Evolutionary conservation across 1,139 yeast species (phyloP), one percentile per base, ranked within the genome.

Genomic region (Kazachstania sp.): DNA sequence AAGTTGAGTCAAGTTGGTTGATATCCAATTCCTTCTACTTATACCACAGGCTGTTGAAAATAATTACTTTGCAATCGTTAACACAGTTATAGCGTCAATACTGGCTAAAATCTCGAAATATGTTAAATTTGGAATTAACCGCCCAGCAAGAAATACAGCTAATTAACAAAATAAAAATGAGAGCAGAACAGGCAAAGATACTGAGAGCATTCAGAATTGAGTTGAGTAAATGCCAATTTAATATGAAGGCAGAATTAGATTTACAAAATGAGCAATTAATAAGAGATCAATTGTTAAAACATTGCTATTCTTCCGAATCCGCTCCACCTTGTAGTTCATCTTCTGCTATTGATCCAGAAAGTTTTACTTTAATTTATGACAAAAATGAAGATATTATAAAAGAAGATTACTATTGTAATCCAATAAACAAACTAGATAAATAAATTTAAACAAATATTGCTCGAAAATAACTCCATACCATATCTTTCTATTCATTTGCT

Each of bases 301-400:
- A n/a, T 28, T 23, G 20, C 3, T 29, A 29, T 15, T 9, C n/a
- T 12, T 6, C 42, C 2, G 35, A 39, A 2, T 18, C n/a, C 11
- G 42, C 35, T n/a, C 42, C 42, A 18, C 42, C 42, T 18, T 39
- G 42, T 28, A 39, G 42, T 20, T 39, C 42, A 7, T 39, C 42
- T 16, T 39, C 42, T 7, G 28, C 42, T 39, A 12, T 39, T 15
- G 41, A 38, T 16, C 41, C 41, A 12, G 16, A 15, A 13, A 38
- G 20, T 30, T 26, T 19, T 11, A 19, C 13, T 13, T 8, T 28
- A 11, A 1, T 8, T 12, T 19, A 19, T n/a, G 39, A 37, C 8
- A n/a, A 19, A 13, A 18, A 5, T 13, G 6, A 12, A 13, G 4
- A n/a, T 18, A 13, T 20, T 4, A 38, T 26, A 8, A 13, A 12